Evolutionary conservation across 2,329 filamentous ascomycete genomes (phyloP), one percentile per base, ranked within the genome.

Genomic region (Basipetospora chlamydospora): DNA sequence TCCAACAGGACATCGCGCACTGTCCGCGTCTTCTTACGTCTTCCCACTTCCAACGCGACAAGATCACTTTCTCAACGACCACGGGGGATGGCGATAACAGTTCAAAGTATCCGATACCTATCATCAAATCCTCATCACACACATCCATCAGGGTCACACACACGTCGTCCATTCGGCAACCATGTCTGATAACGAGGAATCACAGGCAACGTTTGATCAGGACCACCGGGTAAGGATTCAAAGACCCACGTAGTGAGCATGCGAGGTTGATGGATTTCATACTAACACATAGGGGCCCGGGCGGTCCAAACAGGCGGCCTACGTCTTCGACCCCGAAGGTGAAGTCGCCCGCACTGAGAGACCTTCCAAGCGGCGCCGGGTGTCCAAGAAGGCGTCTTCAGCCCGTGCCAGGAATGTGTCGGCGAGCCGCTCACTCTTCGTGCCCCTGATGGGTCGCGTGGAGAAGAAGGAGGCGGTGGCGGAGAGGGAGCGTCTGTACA

Each of bases 401-500:
- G 41, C 21, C n/a, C 34, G 26, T 28, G 41, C 26, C 35, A 16
- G 26, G 4, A 28, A 26, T n/a, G 35, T 15, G n/a, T 30, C 30
- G 6, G 39, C 42, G 6, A 37, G 46, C 3, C 37, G 46, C 5
- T 47, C 55, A 2, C 42, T 47, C 3, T 79, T 74, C 40, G 60
- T 65, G 15, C 57, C 64, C 6, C 58, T 80, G 13, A 54, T 80
- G 6, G 61, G 64, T 40, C 73, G 71, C 3, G 49, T 54, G 0
- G 77, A 80, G 53, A 57, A 52, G 30, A 46, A 59, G 2, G 59
- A 60, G 22, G 64, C 60, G 37, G 61, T 69, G 16, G 51, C 52
- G 6, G 55, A 74, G 35, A 67, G 83, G 16, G 64, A 75, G 49
- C 55, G 63, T 31, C 59, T 73, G 3, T 88, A 77, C 52, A 58